A percentile compares a stretch with the other conserved stretches of the same genome.
phyloP scores from a whole-genome alignment of 805 yeast genomes.

The Kuraishia capsulata region DNA sequence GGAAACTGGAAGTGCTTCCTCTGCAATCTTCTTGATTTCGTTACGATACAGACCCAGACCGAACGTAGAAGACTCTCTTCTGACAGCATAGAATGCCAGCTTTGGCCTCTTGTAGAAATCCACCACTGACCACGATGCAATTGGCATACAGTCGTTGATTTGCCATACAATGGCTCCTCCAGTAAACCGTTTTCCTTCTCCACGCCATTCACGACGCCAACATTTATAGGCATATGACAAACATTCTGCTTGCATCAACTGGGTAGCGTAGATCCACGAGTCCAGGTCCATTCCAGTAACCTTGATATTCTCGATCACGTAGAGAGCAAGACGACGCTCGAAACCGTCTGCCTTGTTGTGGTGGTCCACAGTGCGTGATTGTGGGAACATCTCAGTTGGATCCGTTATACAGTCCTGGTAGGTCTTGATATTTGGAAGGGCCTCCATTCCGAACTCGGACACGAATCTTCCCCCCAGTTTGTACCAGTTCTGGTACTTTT shows the following conservation, averaged over 20 bases:
- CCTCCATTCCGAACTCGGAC: conserved; percentile 47
- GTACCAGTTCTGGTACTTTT: conserved; percentile 39
- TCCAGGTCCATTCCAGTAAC: conserved; percentile 25
- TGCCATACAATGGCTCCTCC: conserved; percentile 44
- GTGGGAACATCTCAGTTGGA: conserved; percentile 30
- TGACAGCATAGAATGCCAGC: conserved; percentile 35
- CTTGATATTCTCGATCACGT: conserved; percentile 30
- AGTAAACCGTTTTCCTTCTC: conserved; percentile 20
- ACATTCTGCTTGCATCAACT: conserved; percentile 43
- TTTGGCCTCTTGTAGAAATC: conserved; percentile 34
- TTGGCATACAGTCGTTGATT: conserved; percentile 45
- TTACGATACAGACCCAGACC: conserved; percentile 26
- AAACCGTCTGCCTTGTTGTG: conserved; percentile 43
- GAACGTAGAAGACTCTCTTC: conserved; percentile 28
- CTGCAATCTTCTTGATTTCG: conserved; percentile 3
- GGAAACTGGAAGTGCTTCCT: conserved; percentile 6
- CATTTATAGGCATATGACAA: conserved; percentile 33
- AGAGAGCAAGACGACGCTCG: conserved; percentile 34
- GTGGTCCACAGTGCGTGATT: conserved; percentile 30
- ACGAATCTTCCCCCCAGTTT: conserved; percentile 38
- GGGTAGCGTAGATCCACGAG: conserved; percentile 41
- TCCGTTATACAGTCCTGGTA: conserved; percentile 27
- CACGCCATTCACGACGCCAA: conserved; percentile 37
- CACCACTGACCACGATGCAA: conserved; percentile 37
- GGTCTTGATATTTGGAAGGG: conserved; percentile 29